These are phyloP conservation scores for Byssothecium circinans DNA, from an alignment of 2,329 filamentous ascomycete species.

Conservation along the genomic window DNA sequence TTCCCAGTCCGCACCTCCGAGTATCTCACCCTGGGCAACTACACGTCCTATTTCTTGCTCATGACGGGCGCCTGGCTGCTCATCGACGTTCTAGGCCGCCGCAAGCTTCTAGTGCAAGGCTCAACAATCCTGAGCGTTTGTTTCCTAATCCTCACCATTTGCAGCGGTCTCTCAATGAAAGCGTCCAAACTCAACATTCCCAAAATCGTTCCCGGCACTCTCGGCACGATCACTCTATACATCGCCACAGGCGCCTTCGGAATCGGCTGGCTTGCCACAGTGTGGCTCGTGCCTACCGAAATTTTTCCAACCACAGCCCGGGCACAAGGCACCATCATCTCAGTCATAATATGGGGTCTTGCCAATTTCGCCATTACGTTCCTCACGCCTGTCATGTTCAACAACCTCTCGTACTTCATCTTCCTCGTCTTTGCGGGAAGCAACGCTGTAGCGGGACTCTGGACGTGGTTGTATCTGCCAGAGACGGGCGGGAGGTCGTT, in stretches of 20 bases:
- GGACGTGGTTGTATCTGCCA: slow-evolving; percentile 57
- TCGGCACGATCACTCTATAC: slow-evolving; percentile 57
- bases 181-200: slow-evolving; percentile 43
- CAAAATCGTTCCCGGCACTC: slow-evolving; percentile 50
- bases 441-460: slow-evolving; percentile 57
- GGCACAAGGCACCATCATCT: slow-evolving; percentile 58
- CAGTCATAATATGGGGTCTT: slow-evolving; percentile 59
- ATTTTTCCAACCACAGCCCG: slow-evolving; percentile 59
- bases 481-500: slow-evolving; percentile 62
- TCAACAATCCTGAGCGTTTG: slow-evolving; percentile 51
- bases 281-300: slow-evolving; percentile 63
- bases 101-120: slow-evolving; percentile 58
- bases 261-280: slow-evolving; percentile 61
- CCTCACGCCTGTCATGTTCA: slow-evolving; percentile 61
- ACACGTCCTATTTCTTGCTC: slow-evolving; percentile 61
- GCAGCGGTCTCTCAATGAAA: slow-evolving; percentile 53
- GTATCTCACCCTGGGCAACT: slow-evolving; percentile 62
- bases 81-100: slow-evolving; percentile 59
- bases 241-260: slow-evolving; percentile 63
- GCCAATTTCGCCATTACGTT: slow-evolving; percentile 62
- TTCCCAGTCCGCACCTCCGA: slow-evolving; percentile 56
- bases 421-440: slow-evolving; percentile 60
- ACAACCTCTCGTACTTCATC: slow-evolving; percentile 61
- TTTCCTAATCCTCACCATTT: slow-evolving; percentile 56
- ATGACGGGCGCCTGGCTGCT: slow-evolving; percentile 65